Evolutionary conservation across 2,329 filamentous ascomycete species (phyloP).

Genomic region (Trichoderma semiorbis): DNA sequence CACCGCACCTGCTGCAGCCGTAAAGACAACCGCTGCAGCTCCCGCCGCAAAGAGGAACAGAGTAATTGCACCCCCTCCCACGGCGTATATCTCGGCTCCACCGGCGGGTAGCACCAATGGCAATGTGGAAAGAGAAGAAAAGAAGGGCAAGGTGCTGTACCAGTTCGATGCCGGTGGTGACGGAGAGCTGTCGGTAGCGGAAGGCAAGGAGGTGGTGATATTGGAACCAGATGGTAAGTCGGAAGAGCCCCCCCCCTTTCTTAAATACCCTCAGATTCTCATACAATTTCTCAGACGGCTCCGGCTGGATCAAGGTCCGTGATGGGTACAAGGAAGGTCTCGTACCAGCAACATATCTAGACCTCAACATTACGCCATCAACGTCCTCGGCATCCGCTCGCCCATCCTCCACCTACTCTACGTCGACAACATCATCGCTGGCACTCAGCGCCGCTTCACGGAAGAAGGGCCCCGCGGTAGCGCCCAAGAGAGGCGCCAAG

Average conservation of each 20-base stretch:
- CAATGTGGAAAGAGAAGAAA: conserved; percentile 37
- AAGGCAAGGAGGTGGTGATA: conserved; percentile 73
- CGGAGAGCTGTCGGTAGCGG: conserved; percentile 76
- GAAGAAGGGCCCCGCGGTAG: conserved; percentile 89
- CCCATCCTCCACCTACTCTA: conserved; percentile 74
- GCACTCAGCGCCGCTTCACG: conserved; percentile 46
- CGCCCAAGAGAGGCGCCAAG: conserved; percentile 85
- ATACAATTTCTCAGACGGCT: conserved; percentile 62
- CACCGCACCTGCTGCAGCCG: conserved; percentile 25
- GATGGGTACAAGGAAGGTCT: conserved; percentile 73
- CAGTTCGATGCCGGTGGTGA: conserved; percentile 75
- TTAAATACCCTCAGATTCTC: not conserved
- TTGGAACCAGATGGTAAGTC: conserved; percentile 83
- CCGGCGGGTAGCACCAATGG: conserved; percentile 52
- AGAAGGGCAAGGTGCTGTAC: conserved; percentile 86
- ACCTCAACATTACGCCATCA: conserved; percentile 49
- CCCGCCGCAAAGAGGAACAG: conserved; percentile 54
- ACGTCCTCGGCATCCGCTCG: conserved; percentile 49
- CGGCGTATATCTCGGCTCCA: conserved; percentile 70
- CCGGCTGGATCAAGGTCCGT: conserved; percentile 86
- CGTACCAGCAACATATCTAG: conserved; percentile 83
- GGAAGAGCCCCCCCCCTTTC: not conserved
- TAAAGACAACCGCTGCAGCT: conserved; percentile 29
- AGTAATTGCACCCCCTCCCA: conserved; percentile 82
- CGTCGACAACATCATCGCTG: conserved; percentile 49